Conservation (phyloP, 495 filamentous ascomycete species). For the Stereocaulon alpinum region DNA sequence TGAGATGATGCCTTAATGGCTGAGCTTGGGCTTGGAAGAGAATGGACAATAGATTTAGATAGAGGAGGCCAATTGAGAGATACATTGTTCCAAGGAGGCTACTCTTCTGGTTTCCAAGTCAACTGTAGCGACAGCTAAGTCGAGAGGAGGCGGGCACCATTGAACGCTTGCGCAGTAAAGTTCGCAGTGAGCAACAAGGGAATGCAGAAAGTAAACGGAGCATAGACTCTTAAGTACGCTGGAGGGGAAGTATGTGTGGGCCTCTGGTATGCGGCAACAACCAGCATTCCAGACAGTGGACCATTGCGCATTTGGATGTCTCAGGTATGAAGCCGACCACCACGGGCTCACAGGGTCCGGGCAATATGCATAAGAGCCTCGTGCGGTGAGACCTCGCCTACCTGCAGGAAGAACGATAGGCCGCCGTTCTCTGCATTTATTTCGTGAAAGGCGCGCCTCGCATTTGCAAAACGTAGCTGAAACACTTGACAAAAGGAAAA, state of each 20-base stretch:
- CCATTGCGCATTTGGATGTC: background rate
- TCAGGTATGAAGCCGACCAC: background rate
- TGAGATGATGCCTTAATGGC: conserved; percentile 7
- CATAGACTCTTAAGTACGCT: background rate
- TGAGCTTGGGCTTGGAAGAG: conserved; percentile 1
- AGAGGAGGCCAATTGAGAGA: conserved; percentile 2
- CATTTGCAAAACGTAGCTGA: conserved; percentile 2
- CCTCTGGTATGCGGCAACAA: conserved; percentile 1
- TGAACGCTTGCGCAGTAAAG: no score
- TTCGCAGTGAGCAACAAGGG: conserved; percentile 3
- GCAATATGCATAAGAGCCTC: background rate
- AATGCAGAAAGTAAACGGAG: background rate
- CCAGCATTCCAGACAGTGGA: conserved; percentile 1
- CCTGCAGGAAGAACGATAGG: background rate
- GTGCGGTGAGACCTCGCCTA: background rate
- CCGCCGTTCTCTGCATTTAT: background rate
- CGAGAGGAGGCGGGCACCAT: no score
- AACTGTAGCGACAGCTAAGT: no score
- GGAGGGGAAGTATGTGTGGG: background rate
- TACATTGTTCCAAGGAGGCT: background rate
- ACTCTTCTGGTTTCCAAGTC: background rate
- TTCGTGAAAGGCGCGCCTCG: background rate
- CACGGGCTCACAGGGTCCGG: background rate
- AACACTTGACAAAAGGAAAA: conserved; percentile 1
- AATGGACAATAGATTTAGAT: background rate